These are phyloP conservation scores for Xylaria multiplex DNA, from an alignment of 2,329 filamentous ascomycete species.

Conservation along the genomic window DNA sequence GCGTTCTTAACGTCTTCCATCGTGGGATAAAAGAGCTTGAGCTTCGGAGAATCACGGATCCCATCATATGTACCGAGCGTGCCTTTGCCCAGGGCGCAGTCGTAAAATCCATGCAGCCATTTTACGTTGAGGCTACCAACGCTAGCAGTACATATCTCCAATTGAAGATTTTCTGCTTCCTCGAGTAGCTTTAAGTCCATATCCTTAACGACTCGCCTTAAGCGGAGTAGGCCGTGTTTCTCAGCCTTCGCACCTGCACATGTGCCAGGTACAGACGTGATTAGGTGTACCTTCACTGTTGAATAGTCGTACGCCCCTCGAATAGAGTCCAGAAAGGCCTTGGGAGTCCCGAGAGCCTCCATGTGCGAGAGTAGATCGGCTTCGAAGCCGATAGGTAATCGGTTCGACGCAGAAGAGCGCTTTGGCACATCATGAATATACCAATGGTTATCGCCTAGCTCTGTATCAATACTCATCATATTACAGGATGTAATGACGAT, in stretches of 20 bases:
- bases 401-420: conserved; percentile 4
- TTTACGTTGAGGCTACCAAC: conserved; percentile 40
- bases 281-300: conserved; percentile 39
- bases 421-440: conserved; percentile 45
- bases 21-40: conserved; percentile 43
- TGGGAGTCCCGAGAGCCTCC: conserved; percentile 37
- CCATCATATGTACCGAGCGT: conserved; percentile 24
- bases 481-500: conserved; percentile 45
- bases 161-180: conserved; percentile 33
- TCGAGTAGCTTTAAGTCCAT: conserved; percentile 28
- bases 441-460: conserved; percentile 44
- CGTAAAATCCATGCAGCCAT: conserved; percentile 42
- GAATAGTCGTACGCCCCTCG: conserved; percentile 42
- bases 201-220: conserved; percentile 34
- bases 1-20: conserved; percentile 37
- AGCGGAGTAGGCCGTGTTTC: conserved; percentile 40
- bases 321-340: conserved; percentile 39
- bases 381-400: conserved; percentile 34
- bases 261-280: conserved; percentile 42
- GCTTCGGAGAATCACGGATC: conserved; percentile 20
- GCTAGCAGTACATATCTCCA: conserved; percentile 43
- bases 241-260: conserved; percentile 38
- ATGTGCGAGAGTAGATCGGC: conserved; percentile 38
- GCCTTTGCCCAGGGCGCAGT: conserved; percentile 39
- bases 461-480: conserved; percentile 44